Percentiles rank a stretch among this genome's conserved stretches.
These are phyloP conservation scores for Elaeis oleifera DNA, from an alignment of 202 grass and related monocot genomes.

Conservation along the genomic window DNA sequence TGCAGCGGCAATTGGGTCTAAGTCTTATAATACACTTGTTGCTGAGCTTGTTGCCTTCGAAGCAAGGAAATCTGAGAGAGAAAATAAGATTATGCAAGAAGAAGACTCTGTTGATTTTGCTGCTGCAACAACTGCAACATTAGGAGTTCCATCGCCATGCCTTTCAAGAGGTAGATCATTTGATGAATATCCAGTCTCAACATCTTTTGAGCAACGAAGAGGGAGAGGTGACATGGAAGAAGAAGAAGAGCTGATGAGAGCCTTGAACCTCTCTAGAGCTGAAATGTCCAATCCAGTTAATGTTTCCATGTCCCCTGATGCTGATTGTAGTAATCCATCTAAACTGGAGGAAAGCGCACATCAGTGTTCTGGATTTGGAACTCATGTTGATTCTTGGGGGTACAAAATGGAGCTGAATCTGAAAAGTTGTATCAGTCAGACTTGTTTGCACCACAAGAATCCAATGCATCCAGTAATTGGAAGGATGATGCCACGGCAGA, in stretches of 20 bases:
- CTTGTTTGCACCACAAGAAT: constrained; percentile 16
- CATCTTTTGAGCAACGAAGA: constrained; percentile 31
- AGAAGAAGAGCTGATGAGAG: constrained; percentile 80
- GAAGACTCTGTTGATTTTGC: constrained; percentile 86
- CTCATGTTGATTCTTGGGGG: constrained; percentile 8
- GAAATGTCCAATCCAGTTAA: constrained; percentile 34
- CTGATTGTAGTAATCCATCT: constrained; percentile 25
- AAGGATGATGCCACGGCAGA: neutral
- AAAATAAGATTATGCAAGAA: constrained; percentile 34
- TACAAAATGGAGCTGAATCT: constrained; percentile 4
- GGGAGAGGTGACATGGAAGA: constrained; percentile 75
- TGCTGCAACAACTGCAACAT: constrained; percentile 72
- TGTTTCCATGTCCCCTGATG: constrained; percentile 38
- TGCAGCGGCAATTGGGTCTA: constrained; percentile 66
- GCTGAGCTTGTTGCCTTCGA: constrained; percentile 70
- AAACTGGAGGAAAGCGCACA: constrained; percentile 32
- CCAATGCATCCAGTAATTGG: constrained; percentile 16
- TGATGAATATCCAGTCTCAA: constrained; percentile 48
- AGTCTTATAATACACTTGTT: constrained; percentile 89
- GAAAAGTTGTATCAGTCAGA: neutral
- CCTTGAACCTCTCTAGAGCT: constrained; percentile 70
- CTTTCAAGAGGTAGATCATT: constrained; percentile 65
- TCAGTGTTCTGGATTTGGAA: constrained; percentile 31
- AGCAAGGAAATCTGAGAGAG: constrained; percentile 41
- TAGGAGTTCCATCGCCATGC: constrained; percentile 74